Evolutionary conservation across 2,329 filamentous ascomycete species (phyloP).

Genomic region (Trichoderma polysporum): DNA sequence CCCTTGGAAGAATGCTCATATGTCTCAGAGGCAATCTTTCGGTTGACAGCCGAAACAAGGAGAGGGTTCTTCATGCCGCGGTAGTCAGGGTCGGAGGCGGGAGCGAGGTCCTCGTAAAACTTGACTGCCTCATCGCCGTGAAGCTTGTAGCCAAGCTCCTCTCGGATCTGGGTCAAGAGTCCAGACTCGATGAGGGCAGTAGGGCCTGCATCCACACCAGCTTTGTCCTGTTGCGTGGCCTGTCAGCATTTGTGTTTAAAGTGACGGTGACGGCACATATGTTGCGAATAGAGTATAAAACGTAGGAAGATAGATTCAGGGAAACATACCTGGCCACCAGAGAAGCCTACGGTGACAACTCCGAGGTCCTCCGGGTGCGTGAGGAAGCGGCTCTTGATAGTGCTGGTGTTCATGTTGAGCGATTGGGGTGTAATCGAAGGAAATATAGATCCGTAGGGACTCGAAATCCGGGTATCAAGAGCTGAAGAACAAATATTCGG

Average conservation of each 20-base stretch:
- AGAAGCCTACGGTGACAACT: conserved; percentile 93
- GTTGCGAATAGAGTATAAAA: background rate
- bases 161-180: conserved; percentile 76
- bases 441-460: background rate
- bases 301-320: background rate
- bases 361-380: conserved; percentile 76
- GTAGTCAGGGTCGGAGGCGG: conserved; percentile 71
- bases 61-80: conserved; percentile 93
- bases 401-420: conserved; percentile 50
- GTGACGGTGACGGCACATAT: background rate
- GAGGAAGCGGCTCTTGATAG: conserved; percentile 71
- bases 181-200: conserved; percentile 85
- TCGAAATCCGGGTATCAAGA: background rate
- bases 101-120: conserved; percentile 74
- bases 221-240: conserved; percentile 64
- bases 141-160: conserved; percentile 86
- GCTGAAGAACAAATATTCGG: background rate
- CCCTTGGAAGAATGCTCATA: conserved; percentile 83
- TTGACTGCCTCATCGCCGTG: conserved; percentile 82
- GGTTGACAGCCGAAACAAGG: conserved; percentile 81
- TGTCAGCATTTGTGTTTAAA: background rate
- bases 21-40: conserved; percentile 76
- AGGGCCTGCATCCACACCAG: conserved; percentile 87
- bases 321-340: conserved; percentile 79
- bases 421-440: background rate